A percentile compares a stretch with the other conserved stretches of the same genome.
Conservation (phyloP, 1,284 basidiomycete species). For the Singerocomus rubriflavus region DNA sequence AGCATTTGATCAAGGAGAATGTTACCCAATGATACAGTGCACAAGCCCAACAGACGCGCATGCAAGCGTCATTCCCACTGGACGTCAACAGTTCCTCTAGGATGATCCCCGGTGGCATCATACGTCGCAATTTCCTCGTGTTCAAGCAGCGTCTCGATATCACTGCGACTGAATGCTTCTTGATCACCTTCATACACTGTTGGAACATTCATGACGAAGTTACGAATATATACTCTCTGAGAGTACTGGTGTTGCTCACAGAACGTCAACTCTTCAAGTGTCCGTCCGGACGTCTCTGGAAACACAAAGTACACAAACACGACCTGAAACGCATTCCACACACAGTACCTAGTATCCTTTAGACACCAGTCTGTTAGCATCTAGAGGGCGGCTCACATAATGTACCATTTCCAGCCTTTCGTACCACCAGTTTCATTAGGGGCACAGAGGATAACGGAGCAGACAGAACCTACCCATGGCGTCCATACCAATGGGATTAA, state of each 20-base stretch:
- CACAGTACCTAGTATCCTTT: constrained; percentile 35
- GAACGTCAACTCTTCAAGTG: constrained; percentile 60
- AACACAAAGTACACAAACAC: constrained; percentile 50
- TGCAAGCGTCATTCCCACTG: background rate
- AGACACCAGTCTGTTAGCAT: background rate
- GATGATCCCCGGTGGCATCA: constrained; percentile 2
- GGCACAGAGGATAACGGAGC: too few relatives aligned
- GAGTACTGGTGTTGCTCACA: constrained; percentile 36
- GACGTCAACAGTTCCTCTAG: background rate
- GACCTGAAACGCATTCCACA: constrained; percentile 46
- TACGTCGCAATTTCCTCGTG: constrained; percentile 1
- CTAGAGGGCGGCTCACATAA: constrained; percentile 5
- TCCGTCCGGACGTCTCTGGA: constrained; percentile 52
- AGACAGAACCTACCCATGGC: too few relatives aligned
- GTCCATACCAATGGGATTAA: background rate
- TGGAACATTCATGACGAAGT: background rate
- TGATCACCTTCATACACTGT: constrained; percentile 18
- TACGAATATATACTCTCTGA: too few relatives aligned
- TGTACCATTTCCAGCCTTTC: constrained; percentile 12
- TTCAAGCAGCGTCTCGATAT: background rate
- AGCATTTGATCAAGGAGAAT: too few relatives aligned
- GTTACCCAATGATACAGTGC: too few relatives aligned
- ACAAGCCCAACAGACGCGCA: too few relatives aligned
- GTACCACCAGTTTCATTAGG: too few relatives aligned
- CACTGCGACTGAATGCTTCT: background rate